Evolutionary conservation across 2,329 filamentous ascomycete genomes (phyloP), one percentile per base, ranked within the genome.

Genomic region (Xylariales sp.): DNA sequence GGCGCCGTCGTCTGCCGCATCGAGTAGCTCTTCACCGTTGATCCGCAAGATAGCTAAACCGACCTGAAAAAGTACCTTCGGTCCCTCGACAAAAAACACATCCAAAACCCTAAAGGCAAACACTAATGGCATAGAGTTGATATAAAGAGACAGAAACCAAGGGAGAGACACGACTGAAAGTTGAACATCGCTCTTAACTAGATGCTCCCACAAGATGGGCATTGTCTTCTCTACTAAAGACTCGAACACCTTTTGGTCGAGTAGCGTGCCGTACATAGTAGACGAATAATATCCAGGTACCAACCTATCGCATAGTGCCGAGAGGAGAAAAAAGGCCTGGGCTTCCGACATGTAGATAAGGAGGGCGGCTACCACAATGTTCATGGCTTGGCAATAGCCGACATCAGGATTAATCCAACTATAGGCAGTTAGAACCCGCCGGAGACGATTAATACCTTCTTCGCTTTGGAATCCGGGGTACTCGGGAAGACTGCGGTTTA

Each of bases 311-410:
- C 96, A 99, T 16, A 99, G 85, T 0, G 95, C 87, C 1, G 94
- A 97, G 50, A 99, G 87, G 7, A 97, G 85, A 80, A 96, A 99
- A 81, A 98, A 99, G 1, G 96, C 96, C 81, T 99, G 96, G 0
- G 91, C 81, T 81, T 99, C 96, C 8, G 94, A 98, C 90, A 97
- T 97, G 83, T 98, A 98, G 84, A 99, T 99, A 74, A 99, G 86
- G 65, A 99, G 83, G n/a, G 96, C 96, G 18, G 96, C 96, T 62
- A 97, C 95, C 41, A 99, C 96, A 74, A 99, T 99, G 80, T 99
- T 99, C 96, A 99, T 99, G 69, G 96, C 96, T 81, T 99, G 96
- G 80, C 96, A 99, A 81, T 99, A 99, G 72, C 96, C 96, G 63
- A 99, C 94, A 72, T 97, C 94, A 61, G 93, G 88, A 75, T 99